Evolutionary conservation across 2,329 filamentous ascomycete species (phyloP), one percentile per base, ranked within the genome.

Genomic region (Scedosporium boydii): DNA sequence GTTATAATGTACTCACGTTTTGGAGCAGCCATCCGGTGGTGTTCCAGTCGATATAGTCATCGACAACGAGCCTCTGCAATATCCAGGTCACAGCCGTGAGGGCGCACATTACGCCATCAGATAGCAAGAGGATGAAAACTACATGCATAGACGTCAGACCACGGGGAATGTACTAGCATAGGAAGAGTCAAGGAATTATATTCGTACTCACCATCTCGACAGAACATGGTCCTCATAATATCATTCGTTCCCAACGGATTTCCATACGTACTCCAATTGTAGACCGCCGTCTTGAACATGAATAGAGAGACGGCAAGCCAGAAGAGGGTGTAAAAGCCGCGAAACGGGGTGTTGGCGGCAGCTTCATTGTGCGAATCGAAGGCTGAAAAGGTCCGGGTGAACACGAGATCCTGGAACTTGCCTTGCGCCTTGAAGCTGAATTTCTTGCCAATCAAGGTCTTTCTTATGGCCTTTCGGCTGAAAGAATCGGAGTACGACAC

Each of bases 261-360:
- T 41, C 89, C 89, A 66, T 87, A 82, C n/a, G 78, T 76, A 64
- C 80, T 80, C 80, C 85, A 91, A 69, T 92, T 93, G 48, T 84
- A 79, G 38, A 84, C 83, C 0, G 82, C 87, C 58, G 90, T 85
- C 69, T 86, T 86, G 41, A 88, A 69, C 63, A 91, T 82, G 67
- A 88, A 81, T 53, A 92, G 71, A 6, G 82, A 80, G 65, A 91
- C 85, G 7, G 81, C 80, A 57, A 91, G 81, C 89, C 90, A 93
- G 72, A 91, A 91, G 0, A 93, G 77, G 0, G 87, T 89, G 69
- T 90, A 92, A 75, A 93, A 93, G 34, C 90, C 90, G 70, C 89
- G 85, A 68, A 92, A 93, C 0, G 87, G 86, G 51, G 86, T 90
- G 58, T 87, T 85, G 3, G 82, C 80, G 1, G 84, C 82, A 1